Percentiles rank a stretch among this genome's conserved stretches.
Evolutionary conservation across 176 grass and related monocot species (phyloP).

Genomic region (Neostapfia colusana): DNA sequence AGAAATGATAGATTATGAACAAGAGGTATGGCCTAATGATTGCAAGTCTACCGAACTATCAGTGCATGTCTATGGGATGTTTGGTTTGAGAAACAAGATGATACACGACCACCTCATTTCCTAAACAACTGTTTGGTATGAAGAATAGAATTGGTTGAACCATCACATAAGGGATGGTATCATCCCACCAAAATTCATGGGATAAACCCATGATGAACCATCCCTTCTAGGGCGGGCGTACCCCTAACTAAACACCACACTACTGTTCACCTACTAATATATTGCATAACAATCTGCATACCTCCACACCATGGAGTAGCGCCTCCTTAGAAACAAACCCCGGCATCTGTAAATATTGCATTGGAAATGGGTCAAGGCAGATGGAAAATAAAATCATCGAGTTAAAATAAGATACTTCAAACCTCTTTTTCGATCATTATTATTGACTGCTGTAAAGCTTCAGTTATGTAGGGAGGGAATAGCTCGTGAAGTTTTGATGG

Average conservation of each 20-base stretch:
- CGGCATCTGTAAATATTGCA: slow-evolving; percentile 63
- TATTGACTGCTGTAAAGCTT: slow-evolving; percentile 81
- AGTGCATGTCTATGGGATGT: neutral
- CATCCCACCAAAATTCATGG: neutral
- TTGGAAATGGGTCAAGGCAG: slow-evolving; percentile 30
- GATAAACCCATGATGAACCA: neutral
- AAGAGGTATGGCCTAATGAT: neutral
- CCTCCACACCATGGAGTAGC: slow-evolving; percentile 98
- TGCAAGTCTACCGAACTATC: slow-evolving; percentile 10
- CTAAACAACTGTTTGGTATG: neutral
- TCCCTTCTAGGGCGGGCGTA: neutral
- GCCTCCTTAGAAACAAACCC: slow-evolving; percentile 77
- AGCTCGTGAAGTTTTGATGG: slow-evolving; percentile 81
- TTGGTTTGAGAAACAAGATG: neutral
- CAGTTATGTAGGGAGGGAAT: slow-evolving; percentile 73
- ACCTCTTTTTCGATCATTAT: slow-evolving; percentile 85
- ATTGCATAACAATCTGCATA: slow-evolving; percentile 33
- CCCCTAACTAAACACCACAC: neutral
- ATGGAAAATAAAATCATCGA: neutral
- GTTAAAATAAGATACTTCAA: slow-evolving; percentile 24
- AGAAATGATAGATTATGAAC: slow-evolving; percentile 3
- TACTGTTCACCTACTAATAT: neutral
- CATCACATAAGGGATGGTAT: neutral
- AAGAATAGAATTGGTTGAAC: neutral
- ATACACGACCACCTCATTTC: neutral